Base-by-base conservation (phyloP, 2,329 filamentous ascomycete species). In the Escovopsis sp. region DNA sequence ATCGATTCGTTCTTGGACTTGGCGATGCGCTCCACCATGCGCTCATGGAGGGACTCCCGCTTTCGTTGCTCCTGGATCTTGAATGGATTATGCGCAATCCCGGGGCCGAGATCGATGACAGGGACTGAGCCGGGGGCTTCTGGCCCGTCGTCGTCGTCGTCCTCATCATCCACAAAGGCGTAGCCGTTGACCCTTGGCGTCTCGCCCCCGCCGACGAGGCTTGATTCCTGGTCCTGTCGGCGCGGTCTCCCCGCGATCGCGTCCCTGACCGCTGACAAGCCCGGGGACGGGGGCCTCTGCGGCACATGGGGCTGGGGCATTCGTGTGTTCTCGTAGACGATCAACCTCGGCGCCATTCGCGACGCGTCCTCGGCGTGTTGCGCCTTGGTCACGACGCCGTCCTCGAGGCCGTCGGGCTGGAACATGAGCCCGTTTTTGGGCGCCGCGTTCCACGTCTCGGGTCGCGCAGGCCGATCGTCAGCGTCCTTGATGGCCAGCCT, bases 131-230 rank as follows among this genome's bases (percentile, higher is more conserved):
- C 28, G 38, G 57, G 47, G 11, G 53, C 34, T 9, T 36, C 33
- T 7, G 42, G 23, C 5, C 43, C n/a, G 7, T 59, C 53, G 2
- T 55, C 51, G 12, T 66, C 70, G 0, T 75, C 73, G 35, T 74
- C 70, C 39, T 82, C 83, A 44, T 93, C 86, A 51, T 94, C 87
- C 33, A 98, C 88, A 61, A 94, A 96, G 0, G 86, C 76, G 59
- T 95, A 98, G 1, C 91, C 91, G 48, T 93, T 94, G 0, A 96
- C 85, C 2, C 85, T 74, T 0, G 89, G 91, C 0, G 89, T 96
- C 59, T 93, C 87, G 45, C 71, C 73, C 12, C 80, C 82, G 1
- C 69, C 68, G 0, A 53, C 51, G 3, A 70, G 70, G 6, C 54
- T 65, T 0, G 75, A 75, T 50, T 85, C 79, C 11, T 76, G 75